Evolutionary conservation across 352 stramenopile species (phyloP).

Genomic region (Elongisporangium senticosum): DNA sequence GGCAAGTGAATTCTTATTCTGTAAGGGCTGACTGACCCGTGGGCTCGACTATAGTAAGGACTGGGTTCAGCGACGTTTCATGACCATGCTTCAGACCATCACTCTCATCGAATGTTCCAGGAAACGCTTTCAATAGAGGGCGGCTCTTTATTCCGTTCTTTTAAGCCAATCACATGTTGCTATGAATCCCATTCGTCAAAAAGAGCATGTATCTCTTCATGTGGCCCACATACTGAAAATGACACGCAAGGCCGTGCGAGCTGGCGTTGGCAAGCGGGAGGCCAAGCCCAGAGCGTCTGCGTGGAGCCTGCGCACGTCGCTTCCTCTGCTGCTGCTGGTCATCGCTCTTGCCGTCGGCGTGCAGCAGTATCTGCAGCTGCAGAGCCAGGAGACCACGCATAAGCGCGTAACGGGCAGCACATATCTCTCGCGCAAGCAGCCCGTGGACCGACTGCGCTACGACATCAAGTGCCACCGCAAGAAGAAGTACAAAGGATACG

Average conservation of each 20-base stretch:
- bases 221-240: neutral
- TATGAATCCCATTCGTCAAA: too few relatives aligned
- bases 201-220: neutral
- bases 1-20: too few relatives aligned
- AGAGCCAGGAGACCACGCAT: neutral
- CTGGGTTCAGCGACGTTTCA: too few relatives aligned
- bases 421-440: slow-evolving; percentile 31
- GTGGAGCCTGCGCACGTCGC: neutral
- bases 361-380: slow-evolving; percentile 7
- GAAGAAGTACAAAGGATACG: slow-evolving; percentile 40
- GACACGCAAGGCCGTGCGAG: neutral
- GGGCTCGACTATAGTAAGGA: too few relatives aligned
- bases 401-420: neutral
- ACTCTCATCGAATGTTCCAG: too few relatives aligned
- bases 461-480: slow-evolving; percentile 44
- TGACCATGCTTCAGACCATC: too few relatives aligned
- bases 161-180: too few relatives aligned
- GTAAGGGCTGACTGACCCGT: too few relatives aligned
- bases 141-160: too few relatives aligned
- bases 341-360: neutral
- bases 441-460: slow-evolving; percentile 38
- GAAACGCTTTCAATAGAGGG: too few relatives aligned
- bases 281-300: neutral
- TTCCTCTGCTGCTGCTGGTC: neutral
- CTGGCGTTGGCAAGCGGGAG: neutral